Evolutionary conservation across 257 asterid genomes (phyloP).

Genomic region (Solanum ahanhuiri): DNA sequence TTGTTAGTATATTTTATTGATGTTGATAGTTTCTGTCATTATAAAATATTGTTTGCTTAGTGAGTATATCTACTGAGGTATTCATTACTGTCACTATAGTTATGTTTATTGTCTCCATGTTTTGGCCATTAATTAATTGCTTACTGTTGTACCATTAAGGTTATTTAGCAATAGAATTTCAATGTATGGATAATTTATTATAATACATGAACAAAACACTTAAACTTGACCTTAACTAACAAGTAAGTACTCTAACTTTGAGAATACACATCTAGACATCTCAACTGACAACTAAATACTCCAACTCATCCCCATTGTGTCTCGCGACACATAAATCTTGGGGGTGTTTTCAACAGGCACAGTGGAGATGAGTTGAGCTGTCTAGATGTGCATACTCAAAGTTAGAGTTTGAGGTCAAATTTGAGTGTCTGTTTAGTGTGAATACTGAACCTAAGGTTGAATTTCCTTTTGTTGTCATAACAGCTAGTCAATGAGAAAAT

Average conservation of each 20-base stretch:
- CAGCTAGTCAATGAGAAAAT: background rate
- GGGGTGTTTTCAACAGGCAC: background rate
- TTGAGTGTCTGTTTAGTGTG: background rate
- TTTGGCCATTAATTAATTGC: constrained; percentile 1
- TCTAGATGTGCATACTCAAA: background rate
- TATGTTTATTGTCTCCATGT: constrained; percentile 5
- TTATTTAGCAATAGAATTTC: background rate
- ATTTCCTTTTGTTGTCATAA: background rate
- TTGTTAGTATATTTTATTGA: background rate
- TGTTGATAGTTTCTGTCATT: constrained; percentile 6
- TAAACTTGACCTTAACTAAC: background rate
- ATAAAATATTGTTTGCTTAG: background rate
- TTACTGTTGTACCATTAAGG: background rate
- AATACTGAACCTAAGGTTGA: background rate
- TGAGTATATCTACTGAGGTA: background rate
- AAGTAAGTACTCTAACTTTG: background rate
- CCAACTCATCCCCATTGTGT: background rate
- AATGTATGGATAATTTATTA: background rate
- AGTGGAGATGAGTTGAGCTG: background rate
- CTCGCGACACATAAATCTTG: background rate
- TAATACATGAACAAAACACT: background rate
- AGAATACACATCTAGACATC: background rate
- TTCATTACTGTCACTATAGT: constrained; percentile 2
- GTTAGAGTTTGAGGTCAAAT: background rate
- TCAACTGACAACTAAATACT: background rate